These are phyloP conservation scores for Didymella exigua DNA, from an alignment of 2,329 filamentous ascomycete species.

Conservation along the genomic window DNA sequence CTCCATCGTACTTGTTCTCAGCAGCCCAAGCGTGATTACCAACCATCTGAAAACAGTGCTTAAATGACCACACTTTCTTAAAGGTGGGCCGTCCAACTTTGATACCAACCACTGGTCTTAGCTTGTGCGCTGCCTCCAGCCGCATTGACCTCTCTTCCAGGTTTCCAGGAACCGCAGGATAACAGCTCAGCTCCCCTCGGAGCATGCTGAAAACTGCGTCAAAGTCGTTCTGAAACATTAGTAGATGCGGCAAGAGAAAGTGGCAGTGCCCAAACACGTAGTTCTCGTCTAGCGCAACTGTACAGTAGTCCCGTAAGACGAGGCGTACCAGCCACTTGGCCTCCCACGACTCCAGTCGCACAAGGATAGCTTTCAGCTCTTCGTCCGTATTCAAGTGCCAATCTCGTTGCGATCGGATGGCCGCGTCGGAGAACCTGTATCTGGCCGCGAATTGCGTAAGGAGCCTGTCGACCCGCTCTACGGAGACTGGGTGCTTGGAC, in stretches of 20 bases:
- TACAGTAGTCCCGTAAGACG: slow-evolving; percentile 76
- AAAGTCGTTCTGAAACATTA: slow-evolving; percentile 74
- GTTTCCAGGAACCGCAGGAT: slow-evolving; percentile 46
- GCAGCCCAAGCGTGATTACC: slow-evolving; percentile 68
- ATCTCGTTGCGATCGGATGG: slow-evolving; percentile 37
- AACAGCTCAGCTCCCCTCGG: slow-evolving; percentile 49
- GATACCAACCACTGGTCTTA: slow-evolving; percentile 50
- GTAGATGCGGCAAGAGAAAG: slow-evolving; percentile 69
- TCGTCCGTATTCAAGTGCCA: slow-evolving; percentile 29
- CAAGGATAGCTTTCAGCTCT: slow-evolving; percentile 52
- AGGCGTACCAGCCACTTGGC: slow-evolving; percentile 89
- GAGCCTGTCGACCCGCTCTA: slow-evolving; percentile 73
- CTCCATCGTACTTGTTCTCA: slow-evolving; percentile 84
- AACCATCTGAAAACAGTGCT: slow-evolving; percentile 73
- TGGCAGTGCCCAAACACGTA: slow-evolving; percentile 68
- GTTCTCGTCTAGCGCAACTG: slow-evolving; percentile 65
- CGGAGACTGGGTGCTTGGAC: slow-evolving; percentile 53
- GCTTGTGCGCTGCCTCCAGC: slow-evolving; percentile 46
- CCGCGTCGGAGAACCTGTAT: slow-evolving; percentile 72
- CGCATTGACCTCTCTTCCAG: slow-evolving; percentile 42
- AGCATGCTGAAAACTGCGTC: slow-evolving; percentile 64
- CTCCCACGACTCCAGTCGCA: slow-evolving; percentile 61
- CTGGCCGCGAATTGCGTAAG: slow-evolving; percentile 71
- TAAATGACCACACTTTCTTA: slow-evolving; percentile 60
- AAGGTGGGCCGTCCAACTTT: slow-evolving; percentile 56